Percentiles rank a stretch among this genome's conserved stretches.
These are phyloP conservation scores for Leptosphaerulina australis DNA, from an alignment of 2,329 filamentous ascomycete species.

Conservation along the genomic window DNA sequence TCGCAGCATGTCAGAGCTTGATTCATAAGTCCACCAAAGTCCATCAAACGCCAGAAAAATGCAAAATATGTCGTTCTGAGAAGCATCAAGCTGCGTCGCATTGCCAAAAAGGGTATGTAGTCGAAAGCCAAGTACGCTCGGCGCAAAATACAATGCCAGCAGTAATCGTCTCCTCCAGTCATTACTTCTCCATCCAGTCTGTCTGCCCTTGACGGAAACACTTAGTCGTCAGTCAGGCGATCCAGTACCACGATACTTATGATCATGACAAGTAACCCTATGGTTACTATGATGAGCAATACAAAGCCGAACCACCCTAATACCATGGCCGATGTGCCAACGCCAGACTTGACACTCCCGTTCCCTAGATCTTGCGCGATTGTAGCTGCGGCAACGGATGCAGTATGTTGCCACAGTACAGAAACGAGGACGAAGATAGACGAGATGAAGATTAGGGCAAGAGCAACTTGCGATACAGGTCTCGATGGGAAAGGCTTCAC, in stretches of 20 bases:
- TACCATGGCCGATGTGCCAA: conserved; percentile 95
- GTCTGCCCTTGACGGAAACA: neutral
- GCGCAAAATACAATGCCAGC: conserved; percentile 33
- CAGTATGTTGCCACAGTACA: conserved; percentile 90
- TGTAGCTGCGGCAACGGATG: conserved; percentile 90
- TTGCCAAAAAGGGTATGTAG: conserved; percentile 43
- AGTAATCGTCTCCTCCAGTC: conserved; percentile 20
- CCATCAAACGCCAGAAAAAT: conserved; percentile 42
- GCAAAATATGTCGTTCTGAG: conserved; percentile 31
- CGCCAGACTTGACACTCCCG: conserved; percentile 82
- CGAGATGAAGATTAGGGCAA: conserved; percentile 84
- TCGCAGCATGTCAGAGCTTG: conserved; percentile 10
- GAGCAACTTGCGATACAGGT: conserved; percentile 87
- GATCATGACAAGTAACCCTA: conserved; percentile 95
- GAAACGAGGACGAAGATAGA: conserved; percentile 70
- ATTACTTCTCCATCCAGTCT: conserved; percentile 16
- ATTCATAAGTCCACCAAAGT: conserved; percentile 11
- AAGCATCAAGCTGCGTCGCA: conserved; percentile 34
- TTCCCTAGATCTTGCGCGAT: conserved; percentile 94
- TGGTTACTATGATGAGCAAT: conserved; percentile 90
- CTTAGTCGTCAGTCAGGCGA: conserved; percentile 57
- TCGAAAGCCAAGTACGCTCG: conserved; percentile 36
- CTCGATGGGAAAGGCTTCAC: conserved; percentile 93
- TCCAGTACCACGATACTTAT: conserved; percentile 84
- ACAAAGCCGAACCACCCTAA: conserved; percentile 97